A percentile compares a stretch with the other conserved stretches of the same genome.
Evolutionary conservation across 75 land plant species (phyloP).

Genomic region (Pinus taeda): DNA sequence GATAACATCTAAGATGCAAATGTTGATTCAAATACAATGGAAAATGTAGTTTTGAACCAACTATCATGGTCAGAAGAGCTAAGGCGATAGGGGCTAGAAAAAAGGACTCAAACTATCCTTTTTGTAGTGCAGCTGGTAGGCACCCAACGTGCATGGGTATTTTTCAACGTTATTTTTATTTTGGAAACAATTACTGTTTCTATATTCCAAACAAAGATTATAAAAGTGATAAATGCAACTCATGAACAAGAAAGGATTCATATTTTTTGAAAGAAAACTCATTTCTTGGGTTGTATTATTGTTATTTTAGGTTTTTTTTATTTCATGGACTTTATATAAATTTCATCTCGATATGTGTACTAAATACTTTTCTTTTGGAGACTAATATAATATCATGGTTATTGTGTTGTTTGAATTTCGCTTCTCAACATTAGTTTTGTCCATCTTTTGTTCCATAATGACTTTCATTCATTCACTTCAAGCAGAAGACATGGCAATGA

Average conservation of each 20-base stretch:
- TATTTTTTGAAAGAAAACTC: not conserved
- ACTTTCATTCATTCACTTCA: too few relatives aligned
- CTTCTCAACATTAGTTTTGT: too few relatives aligned
- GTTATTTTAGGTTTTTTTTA: not conserved
- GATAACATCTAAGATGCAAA: slow-evolving; percentile 57
- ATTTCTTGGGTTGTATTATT: slow-evolving; percentile 1
- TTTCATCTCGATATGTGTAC: too few relatives aligned
- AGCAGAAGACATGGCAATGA: too few relatives aligned
- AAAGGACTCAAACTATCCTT: slow-evolving; percentile 57
- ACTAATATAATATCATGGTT: too few relatives aligned
- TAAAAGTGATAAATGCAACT: slow-evolving; percentile 67
- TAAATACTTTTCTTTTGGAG: too few relatives aligned
- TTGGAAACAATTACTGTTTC: slow-evolving; percentile 72
- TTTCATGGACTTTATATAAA: too few relatives aligned
- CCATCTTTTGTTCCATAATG: too few relatives aligned
- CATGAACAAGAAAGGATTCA: slow-evolving; percentile 77
- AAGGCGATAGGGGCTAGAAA: slow-evolving; percentile 54
- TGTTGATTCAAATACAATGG: slow-evolving; percentile 54
- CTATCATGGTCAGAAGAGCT: slow-evolving; percentile 79
- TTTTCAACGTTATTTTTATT: slow-evolving; percentile 81
- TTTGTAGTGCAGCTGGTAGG: slow-evolving; percentile 60
- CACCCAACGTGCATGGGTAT: slow-evolving; percentile 84
- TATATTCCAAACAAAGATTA: slow-evolving; percentile 65
- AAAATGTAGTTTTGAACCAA: slow-evolving; percentile 46
- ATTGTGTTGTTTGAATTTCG: too few relatives aligned